Percentiles rank a stretch among this genome's conserved stretches.
Conservation (phyloP, 2,329 filamentous ascomycete species). For the Pseudogymnoascus sp. region DNA sequence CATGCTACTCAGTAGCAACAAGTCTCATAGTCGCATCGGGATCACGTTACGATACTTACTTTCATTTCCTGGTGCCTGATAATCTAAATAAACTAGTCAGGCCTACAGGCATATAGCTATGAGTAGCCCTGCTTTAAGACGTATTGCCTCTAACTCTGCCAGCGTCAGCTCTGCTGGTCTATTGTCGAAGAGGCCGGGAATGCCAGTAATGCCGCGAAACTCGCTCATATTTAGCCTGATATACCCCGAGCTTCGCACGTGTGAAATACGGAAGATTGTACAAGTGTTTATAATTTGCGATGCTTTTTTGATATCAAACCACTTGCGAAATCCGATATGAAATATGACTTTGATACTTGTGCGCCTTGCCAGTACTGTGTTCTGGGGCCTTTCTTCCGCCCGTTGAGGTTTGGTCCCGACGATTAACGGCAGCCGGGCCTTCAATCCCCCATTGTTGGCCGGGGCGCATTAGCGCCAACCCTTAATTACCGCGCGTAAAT, state of each 20-base stretch:
- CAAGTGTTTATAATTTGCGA: not conserved
- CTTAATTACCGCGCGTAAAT: not conserved
- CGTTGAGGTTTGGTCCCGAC: not conserved
- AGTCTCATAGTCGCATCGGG: not conserved
- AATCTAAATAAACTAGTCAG: not conserved
- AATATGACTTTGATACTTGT: not conserved
- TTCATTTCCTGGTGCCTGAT: not conserved
- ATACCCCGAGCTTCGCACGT: not conserved
- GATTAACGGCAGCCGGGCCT: not conserved
- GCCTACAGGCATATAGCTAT: not conserved
- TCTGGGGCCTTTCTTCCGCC: not conserved
- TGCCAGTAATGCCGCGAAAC: not conserved
- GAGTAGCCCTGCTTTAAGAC: not conserved
- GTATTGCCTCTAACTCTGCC: not conserved
- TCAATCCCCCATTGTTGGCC: not conserved
- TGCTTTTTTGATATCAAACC: not conserved
- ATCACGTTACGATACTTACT: not conserved
- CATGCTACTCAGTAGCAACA: not conserved
- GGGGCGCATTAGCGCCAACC: not conserved
- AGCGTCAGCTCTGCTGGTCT: not conserved
- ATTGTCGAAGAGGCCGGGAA: not conserved
- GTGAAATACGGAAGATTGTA: not conserved
- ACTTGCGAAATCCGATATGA: not conserved
- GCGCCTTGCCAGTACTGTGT: not conserved
- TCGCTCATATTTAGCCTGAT: not conserved